Conservation (phyloP, 495 filamentous ascomycete genomes). For the Astrothelium macrocarpum region DNA sequence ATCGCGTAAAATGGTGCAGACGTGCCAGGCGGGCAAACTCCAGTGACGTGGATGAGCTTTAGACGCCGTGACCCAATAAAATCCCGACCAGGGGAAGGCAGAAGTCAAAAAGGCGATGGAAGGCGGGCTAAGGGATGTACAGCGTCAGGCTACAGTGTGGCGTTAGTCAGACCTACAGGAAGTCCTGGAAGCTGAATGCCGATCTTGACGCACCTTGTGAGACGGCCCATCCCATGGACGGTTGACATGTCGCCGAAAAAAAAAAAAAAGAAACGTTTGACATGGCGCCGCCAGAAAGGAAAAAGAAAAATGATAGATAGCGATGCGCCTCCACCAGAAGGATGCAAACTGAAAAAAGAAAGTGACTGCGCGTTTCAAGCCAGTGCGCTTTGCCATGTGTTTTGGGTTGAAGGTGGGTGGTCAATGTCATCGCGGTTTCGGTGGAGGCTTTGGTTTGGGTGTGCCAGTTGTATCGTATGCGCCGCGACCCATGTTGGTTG, state of each 20-base stretch:
- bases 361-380: background rate
- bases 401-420: background rate
- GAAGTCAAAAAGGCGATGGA: background rate
- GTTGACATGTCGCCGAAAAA: background rate
- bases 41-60: background rate
- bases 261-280: background rate
- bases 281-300: background rate
- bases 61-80: background rate
- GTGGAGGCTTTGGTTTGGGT: conserved; percentile 19
- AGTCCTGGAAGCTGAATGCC: background rate
- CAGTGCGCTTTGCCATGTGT: too few species aligned
- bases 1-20: background rate
- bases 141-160: background rate
- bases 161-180: conserved; percentile 6
- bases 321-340: background rate
- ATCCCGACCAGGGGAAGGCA: background rate
- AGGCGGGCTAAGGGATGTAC: background rate
- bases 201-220: conserved; percentile 6
- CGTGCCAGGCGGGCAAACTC: background rate
- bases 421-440: conserved; percentile 17
- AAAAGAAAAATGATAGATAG: background rate
- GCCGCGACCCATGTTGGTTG: conserved; percentile 21
- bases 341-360: background rate
- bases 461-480: conserved; percentile 23
- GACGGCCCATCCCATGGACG: conserved; percentile 3